phyloP scores from a whole-genome alignment of 768 basidiomycete species.

The Coprinopsis cinerea region DNA sequence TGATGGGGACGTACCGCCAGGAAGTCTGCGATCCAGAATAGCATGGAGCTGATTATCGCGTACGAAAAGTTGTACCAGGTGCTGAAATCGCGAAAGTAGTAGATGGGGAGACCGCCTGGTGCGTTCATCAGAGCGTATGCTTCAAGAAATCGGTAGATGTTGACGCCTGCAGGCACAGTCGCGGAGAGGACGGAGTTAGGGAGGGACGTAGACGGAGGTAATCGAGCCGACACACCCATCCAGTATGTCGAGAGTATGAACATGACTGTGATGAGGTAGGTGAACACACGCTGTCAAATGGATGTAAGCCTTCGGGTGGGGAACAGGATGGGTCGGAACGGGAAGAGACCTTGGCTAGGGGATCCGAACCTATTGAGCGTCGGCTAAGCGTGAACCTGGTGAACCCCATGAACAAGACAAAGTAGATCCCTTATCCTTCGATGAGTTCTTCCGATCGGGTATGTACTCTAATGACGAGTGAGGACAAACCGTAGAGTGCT shows the following conservation, averaged over 20 bases:
- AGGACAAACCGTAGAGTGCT: background rate
- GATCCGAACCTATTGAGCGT: background rate
- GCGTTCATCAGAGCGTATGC: slow-evolving; percentile 18
- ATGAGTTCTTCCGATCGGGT: no score
- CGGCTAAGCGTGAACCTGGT: background rate
- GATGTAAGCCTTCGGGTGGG: no score
- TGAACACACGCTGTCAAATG: background rate
- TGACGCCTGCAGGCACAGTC: no score
- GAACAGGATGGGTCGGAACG: background rate
- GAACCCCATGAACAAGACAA: background rate
- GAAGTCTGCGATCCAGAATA: slow-evolving; percentile 25
- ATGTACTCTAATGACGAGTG: background rate
- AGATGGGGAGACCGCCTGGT: slow-evolving; percentile 10
- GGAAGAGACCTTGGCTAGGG: background rate
- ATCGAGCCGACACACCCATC: background rate
- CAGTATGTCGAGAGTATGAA: background rate
- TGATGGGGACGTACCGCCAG: slow-evolving; percentile 19
- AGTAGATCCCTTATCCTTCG: background rate
- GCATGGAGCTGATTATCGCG: slow-evolving; percentile 18
- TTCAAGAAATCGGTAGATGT: slow-evolving; percentile 15
- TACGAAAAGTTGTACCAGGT: slow-evolving; percentile 21
- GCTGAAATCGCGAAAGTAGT: slow-evolving; percentile 19
- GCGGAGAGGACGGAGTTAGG: no score
- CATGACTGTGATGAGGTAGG: background rate
- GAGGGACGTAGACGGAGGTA: no score